Base-by-base conservation (phyloP, 371 early-diverging fungal species). In the Mucor mucedo region DNA sequence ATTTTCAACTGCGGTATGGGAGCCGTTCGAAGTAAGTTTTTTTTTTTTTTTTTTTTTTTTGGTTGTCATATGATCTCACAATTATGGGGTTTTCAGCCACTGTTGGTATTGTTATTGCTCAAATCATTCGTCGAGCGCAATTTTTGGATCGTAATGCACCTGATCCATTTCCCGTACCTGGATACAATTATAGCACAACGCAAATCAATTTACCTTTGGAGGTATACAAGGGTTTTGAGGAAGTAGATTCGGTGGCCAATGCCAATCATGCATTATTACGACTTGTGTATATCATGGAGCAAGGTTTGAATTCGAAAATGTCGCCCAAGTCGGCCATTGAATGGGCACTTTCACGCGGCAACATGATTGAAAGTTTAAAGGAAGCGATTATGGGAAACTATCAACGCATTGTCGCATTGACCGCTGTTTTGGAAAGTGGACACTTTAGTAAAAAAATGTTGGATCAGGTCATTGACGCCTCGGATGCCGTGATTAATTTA, bases 1-100 rank as follows among this genome's bases (percentile, higher is more conserved):
- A 81, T 90, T 13, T 86, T 90, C 55, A 87, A 86, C 45, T 90
- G 90, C 61, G 90, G 90, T n/a, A 86, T 88, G 85, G 90, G 90
- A 6, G 85, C 76, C n/a, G 89, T 89, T 7, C 63, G 90, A 62
- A 90, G 87, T 84, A 82, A 69, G 85, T 62, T 21, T 21, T 21
- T 21, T 21, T 21, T 21, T 21, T 21, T 21, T 21, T 21, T 21
- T 21, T 21, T 21, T 21, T 21, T 21, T 21, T 21, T 21, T 21
- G 21, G 0, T 21, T 21, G 21, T 21, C 21, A 21, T 21, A 21
- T 21, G 21, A 21, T 21, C 21, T 21, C 21, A 21, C 21, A 21
- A 21, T 21, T 21, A 21, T 21, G 21, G 21, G 4, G 1, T 0
- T 11, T 1, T 41, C 4, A 88, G 87, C 88, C 4, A 88, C 89